These are phyloP conservation scores for Lentinula detonsa DNA, from an alignment of 768 basidiomycete genomes.

Conservation along the genomic window DNA sequence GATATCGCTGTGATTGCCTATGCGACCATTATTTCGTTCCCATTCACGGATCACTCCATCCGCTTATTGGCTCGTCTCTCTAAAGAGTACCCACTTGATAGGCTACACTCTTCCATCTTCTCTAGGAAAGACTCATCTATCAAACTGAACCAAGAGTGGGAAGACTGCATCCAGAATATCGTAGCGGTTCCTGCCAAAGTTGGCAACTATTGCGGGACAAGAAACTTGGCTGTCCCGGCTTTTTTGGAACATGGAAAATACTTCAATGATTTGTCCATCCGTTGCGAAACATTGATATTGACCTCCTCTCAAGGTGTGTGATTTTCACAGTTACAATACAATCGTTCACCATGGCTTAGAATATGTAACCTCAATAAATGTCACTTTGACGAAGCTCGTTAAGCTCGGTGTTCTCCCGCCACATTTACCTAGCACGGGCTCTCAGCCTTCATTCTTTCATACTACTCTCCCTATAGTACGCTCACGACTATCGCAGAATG, in stretches of 20 bases:
- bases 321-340: slow-evolving; percentile 4
- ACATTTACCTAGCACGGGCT: slow-evolving; percentile 39
- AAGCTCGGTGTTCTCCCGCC: slow-evolving; percentile 62
- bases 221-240: slow-evolving; percentile 30
- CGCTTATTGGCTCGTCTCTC: slow-evolving; percentile 48
- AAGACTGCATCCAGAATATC: slow-evolving; percentile 63
- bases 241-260: slow-evolving; percentile 52
- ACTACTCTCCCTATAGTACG: slow-evolving; percentile 45
- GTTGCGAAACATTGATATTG: slow-evolving; percentile 46
- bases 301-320: slow-evolving; percentile 34
- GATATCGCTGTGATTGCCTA: slow-evolving; percentile 57
- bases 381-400: slow-evolving; percentile 60
- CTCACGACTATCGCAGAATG: slow-evolving; percentile 22
- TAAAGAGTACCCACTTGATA: slow-evolving; percentile 61
- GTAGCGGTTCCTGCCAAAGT: slow-evolving; percentile 71
- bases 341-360: slow-evolving; percentile 21
- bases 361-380: slow-evolving; percentile 36
- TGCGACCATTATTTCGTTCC: slow-evolving; percentile 50
- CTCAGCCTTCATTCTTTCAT: slow-evolving; percentile 69
- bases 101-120: slow-evolving; percentile 53
- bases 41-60: slow-evolving; percentile 44
- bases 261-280: slow-evolving; percentile 43
- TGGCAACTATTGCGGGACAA: slow-evolving; percentile 58
- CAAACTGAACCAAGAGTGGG: slow-evolving; percentile 51
- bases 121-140: slow-evolving; percentile 13